Evolutionary conservation across 768 basidiomycete genomes (phyloP).

Genomic region (Chalciporus piperatus): DNA sequence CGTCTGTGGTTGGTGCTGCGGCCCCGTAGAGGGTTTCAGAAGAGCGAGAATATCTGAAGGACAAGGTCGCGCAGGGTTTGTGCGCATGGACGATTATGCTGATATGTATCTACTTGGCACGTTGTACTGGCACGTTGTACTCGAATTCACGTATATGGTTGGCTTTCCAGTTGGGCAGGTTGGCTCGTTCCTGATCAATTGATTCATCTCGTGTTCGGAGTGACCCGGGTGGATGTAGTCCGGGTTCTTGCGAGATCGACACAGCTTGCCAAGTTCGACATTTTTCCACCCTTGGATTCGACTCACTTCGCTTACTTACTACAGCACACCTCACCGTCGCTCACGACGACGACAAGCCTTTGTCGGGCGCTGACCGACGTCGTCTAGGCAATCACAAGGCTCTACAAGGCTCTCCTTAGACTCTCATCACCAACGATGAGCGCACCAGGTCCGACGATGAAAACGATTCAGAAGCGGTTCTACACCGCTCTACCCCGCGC

Average conservation of each 20-base stretch:
- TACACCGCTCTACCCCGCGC: slow-evolving; percentile 43
- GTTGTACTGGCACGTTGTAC: background rate
- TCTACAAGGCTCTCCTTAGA: background rate
- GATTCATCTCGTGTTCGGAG: too few species aligned
- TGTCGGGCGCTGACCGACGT: background rate
- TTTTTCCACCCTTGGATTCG: background rate
- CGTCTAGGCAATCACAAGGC: background rate
- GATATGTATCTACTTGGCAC: slow-evolving; percentile 17
- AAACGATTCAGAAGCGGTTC: slow-evolving; percentile 51
- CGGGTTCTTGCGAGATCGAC: slow-evolving; percentile 18
- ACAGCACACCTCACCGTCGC: slow-evolving; percentile 4
- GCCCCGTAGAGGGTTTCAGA: too few species aligned
- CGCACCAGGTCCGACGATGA: slow-evolving; percentile 41
- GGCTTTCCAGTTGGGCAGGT: too few species aligned
- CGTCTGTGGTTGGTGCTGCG: background rate
- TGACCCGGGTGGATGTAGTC: slow-evolving; percentile 2
- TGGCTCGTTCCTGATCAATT: too few species aligned
- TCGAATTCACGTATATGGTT: background rate
- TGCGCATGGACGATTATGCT: slow-evolving; percentile 1
- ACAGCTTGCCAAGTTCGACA: too few species aligned
- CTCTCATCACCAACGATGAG: slow-evolving; percentile 27
- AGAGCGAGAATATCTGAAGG: background rate
- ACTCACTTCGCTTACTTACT: background rate
- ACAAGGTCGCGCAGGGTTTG: background rate
- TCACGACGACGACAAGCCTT: slow-evolving; percentile 13